These are phyloP conservation scores for Trametes hirsuta DNA, from an alignment of 1,284 basidiomycete species.

Conservation along the genomic window DNA sequence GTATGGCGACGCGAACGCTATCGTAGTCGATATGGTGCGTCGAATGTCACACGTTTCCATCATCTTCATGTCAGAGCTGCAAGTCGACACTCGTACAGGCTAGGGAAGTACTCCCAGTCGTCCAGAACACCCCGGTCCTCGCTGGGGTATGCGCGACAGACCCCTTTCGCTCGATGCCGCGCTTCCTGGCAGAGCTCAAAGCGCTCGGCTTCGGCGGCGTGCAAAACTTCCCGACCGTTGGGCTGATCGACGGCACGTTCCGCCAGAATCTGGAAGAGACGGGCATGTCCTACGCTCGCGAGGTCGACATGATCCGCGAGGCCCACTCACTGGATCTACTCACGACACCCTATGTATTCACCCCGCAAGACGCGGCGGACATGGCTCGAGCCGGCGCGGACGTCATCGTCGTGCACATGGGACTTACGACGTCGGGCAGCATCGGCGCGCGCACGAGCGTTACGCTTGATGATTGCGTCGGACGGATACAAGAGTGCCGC, in stretches of 20 bases:
- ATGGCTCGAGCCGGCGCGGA: slow-evolving; percentile 29
- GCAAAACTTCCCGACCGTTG: slow-evolving; percentile 33
- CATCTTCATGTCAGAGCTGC: neutral
- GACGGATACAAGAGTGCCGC: slow-evolving; percentile 26
- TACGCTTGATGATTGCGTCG: slow-evolving; percentile 29
- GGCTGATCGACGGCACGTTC: slow-evolving; percentile 29
- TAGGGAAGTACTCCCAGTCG: slow-evolving; percentile 27
- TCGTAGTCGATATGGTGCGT: slow-evolving; percentile 29
- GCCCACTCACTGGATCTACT: slow-evolving; percentile 28
- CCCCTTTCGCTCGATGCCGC: slow-evolving; percentile 30
- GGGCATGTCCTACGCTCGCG: slow-evolving; percentile 29
- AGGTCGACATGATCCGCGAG: slow-evolving; percentile 30
- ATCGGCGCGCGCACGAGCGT: slow-evolving; percentile 28
- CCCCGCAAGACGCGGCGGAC: slow-evolving; percentile 24
- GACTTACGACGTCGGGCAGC: slow-evolving; percentile 30
- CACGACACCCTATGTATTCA: slow-evolving; percentile 30
- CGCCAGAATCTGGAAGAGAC: slow-evolving; percentile 31
- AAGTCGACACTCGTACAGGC: slow-evolving; percentile 9
- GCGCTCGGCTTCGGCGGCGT: slow-evolving; percentile 31
- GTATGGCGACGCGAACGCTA: slow-evolving; percentile 30
- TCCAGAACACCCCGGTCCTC: slow-evolving; percentile 23
- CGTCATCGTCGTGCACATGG: slow-evolving; percentile 32
- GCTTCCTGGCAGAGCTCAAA: slow-evolving; percentile 27
- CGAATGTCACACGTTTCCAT: neutral
- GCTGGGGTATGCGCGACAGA: slow-evolving; percentile 31